Conservation (phyloP, 176 grass and related monocot genomes). For the Triticum timopheevii region DNA sequence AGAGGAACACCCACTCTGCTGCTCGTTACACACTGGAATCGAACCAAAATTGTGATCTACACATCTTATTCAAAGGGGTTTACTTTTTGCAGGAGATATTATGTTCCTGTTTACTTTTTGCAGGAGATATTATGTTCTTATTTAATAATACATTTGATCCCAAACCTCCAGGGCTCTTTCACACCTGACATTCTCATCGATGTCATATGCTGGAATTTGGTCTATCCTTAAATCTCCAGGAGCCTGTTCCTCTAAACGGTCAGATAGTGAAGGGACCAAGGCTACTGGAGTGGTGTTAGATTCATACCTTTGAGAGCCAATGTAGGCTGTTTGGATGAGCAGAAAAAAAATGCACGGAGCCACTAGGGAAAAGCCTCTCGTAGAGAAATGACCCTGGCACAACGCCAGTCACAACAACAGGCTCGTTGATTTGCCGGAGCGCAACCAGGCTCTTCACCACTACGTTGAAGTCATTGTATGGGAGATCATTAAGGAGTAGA, state of each 20-base stretch:
- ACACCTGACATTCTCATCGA: neutral
- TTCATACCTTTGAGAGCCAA: constrained; percentile 20
- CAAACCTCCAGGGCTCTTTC: neutral
- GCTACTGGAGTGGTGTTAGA: neutral
- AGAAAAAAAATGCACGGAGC: neutral
- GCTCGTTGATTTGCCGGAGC: neutral
- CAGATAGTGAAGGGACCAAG: no score
- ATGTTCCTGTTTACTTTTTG: no score
- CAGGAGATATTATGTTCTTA: no score
- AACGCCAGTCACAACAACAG: neutral
- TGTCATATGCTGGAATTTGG: neutral
- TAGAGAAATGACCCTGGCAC: neutral
- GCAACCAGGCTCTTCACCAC: neutral
- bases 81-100: no score
- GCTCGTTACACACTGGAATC: no score
- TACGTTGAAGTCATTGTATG: neutral
- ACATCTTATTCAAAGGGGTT: no score
- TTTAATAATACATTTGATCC: no score
- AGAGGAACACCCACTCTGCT: no score
- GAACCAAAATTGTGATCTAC: no score
- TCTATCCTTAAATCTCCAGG: neutral
- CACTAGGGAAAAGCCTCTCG: neutral
- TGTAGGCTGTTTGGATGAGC: neutral
- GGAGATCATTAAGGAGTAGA: neutral
- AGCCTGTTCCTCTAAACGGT: neutral